A percentile compares a stretch with the other conserved stretches of the same genome.
Evolutionary conservation across 805 yeast species (phyloP).

Genomic region (Isabelozyma heimii): DNA sequence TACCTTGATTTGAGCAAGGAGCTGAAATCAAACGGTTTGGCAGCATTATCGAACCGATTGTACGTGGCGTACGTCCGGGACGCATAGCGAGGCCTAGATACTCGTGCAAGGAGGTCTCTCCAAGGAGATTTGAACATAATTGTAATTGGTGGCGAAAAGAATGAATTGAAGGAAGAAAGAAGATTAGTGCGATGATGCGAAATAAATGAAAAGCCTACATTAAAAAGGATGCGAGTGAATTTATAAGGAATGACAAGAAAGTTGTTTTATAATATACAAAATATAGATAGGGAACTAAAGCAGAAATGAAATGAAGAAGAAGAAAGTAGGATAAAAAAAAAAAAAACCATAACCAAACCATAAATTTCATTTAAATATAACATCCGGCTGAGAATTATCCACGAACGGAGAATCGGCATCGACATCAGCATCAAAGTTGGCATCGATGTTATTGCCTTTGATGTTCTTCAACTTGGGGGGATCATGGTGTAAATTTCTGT

Average conservation of each 20-base stretch:
- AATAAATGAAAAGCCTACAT: too few species aligned
- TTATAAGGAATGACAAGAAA: too few species aligned
- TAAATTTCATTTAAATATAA: constrained; percentile 13
- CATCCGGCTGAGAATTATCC: constrained; percentile 9
- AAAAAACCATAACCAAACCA: background rate
- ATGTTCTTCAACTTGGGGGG: constrained; percentile 6
- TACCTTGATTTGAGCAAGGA: too few species aligned
- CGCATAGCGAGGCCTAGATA: background rate
- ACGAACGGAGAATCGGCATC: constrained; percentile 9
- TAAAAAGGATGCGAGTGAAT: too few species aligned
- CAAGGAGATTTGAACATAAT: too few species aligned
- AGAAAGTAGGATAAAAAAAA: background rate
- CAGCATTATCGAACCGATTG: background rate
- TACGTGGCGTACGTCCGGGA: background rate
- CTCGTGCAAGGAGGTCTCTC: too few species aligned
- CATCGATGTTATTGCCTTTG: constrained; percentile 15
- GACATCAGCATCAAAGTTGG: constrained; percentile 15
- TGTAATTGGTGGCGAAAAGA: too few species aligned
- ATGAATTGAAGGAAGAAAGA: too few species aligned
- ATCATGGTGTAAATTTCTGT: background rate
- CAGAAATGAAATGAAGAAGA: too few species aligned
- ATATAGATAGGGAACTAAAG: too few species aligned
- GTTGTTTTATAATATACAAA: too few species aligned
- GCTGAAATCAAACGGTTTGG: background rate
- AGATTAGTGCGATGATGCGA: too few species aligned